These are phyloP conservation scores for Malassezia furfur DNA, from an alignment of 1,284 basidiomycete species.

Conservation along the genomic window DNA sequence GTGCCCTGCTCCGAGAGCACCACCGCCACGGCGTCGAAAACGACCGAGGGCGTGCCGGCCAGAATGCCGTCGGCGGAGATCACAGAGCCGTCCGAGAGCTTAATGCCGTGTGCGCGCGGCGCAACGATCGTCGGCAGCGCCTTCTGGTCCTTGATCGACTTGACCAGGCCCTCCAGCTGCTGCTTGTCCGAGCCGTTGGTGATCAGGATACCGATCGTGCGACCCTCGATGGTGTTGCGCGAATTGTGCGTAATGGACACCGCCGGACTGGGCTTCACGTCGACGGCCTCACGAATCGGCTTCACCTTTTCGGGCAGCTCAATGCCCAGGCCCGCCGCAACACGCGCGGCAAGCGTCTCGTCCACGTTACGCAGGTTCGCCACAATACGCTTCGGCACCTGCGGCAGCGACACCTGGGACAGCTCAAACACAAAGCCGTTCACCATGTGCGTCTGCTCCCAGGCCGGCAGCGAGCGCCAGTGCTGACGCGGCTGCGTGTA, in stretches of 20 bases:
- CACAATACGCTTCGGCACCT: slow-evolving; percentile 6
- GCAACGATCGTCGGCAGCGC: not conserved
- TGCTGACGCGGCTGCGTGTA: slow-evolving; percentile 10
- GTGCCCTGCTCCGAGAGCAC: not conserved
- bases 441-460: slow-evolving; percentile 8
- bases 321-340: slow-evolving; percentile 9
- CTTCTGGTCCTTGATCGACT: slow-evolving; percentile 1
- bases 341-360: not conserved
- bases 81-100: slow-evolving; percentile 5
- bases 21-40: slow-evolving; percentile 11
- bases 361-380: slow-evolving; percentile 13
- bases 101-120: not conserved
- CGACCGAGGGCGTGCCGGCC: slow-evolving; percentile 3
- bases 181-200: not conserved
- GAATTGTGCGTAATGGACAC: slow-evolving; percentile 7
- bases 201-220: slow-evolving; percentile 7
- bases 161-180: not conserved
- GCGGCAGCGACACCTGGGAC: slow-evolving; percentile 2
- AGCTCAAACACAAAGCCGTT: slow-evolving; percentile 9
- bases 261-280: not conserved
- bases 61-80: slow-evolving; percentile 2
- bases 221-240: slow-evolving; percentile 4
- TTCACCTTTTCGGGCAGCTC: slow-evolving; percentile 3
- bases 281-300: not conserved
- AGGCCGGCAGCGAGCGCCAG: slow-evolving; percentile 7